Percentiles rank a stretch among this genome's conserved stretches.
phyloP scores from a whole-genome alignment of 805 yeast species.

The Wickerhamomyces kurtzmanii region DNA sequence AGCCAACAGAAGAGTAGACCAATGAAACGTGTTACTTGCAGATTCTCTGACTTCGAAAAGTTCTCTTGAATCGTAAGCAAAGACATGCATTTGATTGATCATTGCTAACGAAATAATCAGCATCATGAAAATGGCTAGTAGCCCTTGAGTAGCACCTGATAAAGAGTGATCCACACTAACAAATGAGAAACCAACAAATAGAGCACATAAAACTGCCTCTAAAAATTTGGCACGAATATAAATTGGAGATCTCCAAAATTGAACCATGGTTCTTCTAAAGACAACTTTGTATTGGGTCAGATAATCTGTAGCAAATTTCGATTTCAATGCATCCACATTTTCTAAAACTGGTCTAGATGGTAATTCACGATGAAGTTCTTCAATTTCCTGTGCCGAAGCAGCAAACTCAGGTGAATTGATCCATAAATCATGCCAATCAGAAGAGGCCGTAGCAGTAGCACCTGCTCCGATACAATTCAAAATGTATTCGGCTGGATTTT shows the following conservation, averaged over 20 bases:
- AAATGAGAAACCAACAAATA: conserved; percentile 67
- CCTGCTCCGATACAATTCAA: conserved; percentile 37
- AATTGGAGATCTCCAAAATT: conserved; percentile 50
- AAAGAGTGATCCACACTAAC: conserved; percentile 43
- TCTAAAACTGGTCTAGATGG: conserved; percentile 4
- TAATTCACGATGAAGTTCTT: conserved; percentile 16
- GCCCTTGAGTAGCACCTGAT: conserved; percentile 47
- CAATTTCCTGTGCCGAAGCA: conserved; percentile 17
- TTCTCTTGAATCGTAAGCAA: conserved; percentile 47
- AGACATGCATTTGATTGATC: conserved; percentile 51
- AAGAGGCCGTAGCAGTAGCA: conserved; percentile 28
- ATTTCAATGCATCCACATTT: conserved; percentile 4
- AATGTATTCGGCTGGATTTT: conserved; percentile 34
- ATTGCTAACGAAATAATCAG: conserved; percentile 43
- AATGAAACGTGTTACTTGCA: conserved; percentile 62
- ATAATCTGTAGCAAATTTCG: conserved; percentile 28
- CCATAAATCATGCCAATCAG: conserved; percentile 58
- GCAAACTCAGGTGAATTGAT: conserved; percentile 23
- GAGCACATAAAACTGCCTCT: conserved; percentile 38
- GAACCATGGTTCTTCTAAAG: conserved; percentile 25
- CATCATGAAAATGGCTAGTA: conserved; percentile 52
- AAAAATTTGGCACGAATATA: conserved; percentile 53
- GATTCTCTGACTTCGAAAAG: conserved; percentile 65
- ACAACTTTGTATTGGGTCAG: conserved; percentile 31
- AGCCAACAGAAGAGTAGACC: conserved; percentile 47